These are phyloP conservation scores for Beta vulgaris DNA, from an alignment of 148 eudicot species.

Conservation along the genomic window DNA sequence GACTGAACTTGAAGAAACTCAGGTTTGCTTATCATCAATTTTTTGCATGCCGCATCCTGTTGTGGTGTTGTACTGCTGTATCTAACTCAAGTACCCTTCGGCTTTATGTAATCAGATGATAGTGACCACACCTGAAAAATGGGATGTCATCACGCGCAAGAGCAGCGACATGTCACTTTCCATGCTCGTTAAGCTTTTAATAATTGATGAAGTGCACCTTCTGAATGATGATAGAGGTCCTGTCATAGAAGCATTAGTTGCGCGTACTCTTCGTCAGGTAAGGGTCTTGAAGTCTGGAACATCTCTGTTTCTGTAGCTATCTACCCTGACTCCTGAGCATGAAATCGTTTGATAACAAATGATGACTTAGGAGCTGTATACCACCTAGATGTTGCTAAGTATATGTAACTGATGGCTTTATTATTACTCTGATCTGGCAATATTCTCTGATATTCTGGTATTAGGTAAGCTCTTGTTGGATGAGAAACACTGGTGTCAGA, in stretches of 20 bases:
- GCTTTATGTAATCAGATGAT: constrained; percentile 65
- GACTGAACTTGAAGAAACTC: constrained; percentile 92
- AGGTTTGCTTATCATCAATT: constrained; percentile 46
- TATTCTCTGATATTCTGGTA: not conserved
- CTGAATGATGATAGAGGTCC: constrained; percentile 98
- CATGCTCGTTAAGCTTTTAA: constrained; percentile 90
- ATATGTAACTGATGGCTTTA: not conserved
- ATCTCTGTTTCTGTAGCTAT: not conserved
- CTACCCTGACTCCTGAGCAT: not conserved
- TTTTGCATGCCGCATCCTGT: constrained; percentile 3
- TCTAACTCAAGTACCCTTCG: constrained; percentile 6
- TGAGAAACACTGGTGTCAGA: not conserved
- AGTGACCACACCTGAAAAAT: constrained; percentile 98
- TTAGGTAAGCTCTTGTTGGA: not conserved
- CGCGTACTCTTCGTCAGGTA: constrained; percentile 99
- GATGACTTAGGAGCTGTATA: not conserved
- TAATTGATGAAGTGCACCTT: constrained; percentile 98
- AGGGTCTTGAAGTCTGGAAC: not conserved
- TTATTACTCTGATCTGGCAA: constrained; percentile 1
- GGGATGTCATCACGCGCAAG: constrained; percentile 99
- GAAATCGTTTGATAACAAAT: not conserved
- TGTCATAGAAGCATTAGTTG: constrained; percentile 97
- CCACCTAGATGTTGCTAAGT: too few relatives aligned
- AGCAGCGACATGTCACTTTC: constrained; percentile 98
- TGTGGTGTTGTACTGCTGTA: not conserved